Evolutionary conservation across 352 stramenopile genomes (phyloP).

Genomic region (Blastocystis hominis): DNA sequence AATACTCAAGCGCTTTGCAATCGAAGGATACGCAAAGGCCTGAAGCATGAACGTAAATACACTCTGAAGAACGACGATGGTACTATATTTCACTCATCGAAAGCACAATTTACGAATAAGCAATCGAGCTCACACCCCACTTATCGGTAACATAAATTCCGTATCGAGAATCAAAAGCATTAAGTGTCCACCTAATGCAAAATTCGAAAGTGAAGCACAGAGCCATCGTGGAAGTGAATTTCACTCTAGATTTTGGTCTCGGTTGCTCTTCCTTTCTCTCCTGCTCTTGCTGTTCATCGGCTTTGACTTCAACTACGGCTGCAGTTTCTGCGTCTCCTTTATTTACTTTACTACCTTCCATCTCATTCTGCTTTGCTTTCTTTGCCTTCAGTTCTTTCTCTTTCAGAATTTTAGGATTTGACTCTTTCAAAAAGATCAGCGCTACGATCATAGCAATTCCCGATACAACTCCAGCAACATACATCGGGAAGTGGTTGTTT

Average conservation of each 20-base stretch:
- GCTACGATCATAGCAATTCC: conserved; percentile 6
- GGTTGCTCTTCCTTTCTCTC: background rate
- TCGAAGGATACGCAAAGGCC: background rate
- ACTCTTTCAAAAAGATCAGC: conserved; percentile 34
- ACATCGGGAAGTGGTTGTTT: conserved; percentile 2
- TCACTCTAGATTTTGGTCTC: background rate
- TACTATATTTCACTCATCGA: background rate
- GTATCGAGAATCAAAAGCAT: background rate
- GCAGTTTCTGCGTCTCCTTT: too few species aligned
- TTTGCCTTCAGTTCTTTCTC: background rate
- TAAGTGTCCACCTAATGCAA: background rate
- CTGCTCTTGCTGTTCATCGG: background rate
- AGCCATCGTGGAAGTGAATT: background rate
- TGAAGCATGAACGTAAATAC: background rate
- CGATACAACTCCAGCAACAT: background rate
- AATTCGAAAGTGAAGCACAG: conserved; percentile 8
- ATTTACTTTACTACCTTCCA: too few species aligned
- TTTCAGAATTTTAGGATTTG: background rate
- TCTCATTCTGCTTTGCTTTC: background rate
- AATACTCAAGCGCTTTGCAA: background rate
- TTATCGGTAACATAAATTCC: background rate
- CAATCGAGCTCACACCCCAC: background rate
- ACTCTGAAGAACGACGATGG: background rate
- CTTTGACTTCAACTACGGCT: too few species aligned
- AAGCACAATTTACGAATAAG: background rate